A percentile compares a stretch with the other conserved stretches of the same genome.
Conservation (phyloP, 2,329 filamentous ascomycete species). For the Ceratocystiopsis brevicomis region DNA sequence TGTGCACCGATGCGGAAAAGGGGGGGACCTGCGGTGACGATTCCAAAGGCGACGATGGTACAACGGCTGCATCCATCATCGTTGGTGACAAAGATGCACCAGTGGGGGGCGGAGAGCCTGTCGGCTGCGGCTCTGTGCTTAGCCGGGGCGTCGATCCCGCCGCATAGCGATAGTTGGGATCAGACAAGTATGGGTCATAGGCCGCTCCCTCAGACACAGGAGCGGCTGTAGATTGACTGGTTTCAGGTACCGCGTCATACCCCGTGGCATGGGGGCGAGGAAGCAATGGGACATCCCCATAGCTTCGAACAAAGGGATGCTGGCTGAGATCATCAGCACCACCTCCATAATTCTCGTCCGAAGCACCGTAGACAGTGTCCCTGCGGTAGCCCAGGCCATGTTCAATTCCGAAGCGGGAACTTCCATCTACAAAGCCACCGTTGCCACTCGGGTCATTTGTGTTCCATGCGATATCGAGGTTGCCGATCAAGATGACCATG, state of each 20-base stretch:
- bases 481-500: conserved; percentile 14
- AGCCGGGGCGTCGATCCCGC: not conserved
- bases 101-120: not conserved
- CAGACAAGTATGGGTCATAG: not conserved
- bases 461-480: conserved; percentile 12
- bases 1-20: too few relatives aligned
- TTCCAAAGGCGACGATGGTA: too few relatives aligned
- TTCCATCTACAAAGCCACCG: conserved; percentile 1
- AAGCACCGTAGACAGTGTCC: not conserved
- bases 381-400: not conserved
- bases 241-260: too few relatives aligned
- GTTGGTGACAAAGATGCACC: not conserved
- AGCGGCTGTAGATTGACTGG: not conserved
- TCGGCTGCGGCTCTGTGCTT: not conserved
- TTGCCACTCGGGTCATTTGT: conserved; percentile 3
- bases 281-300: too few relatives aligned
- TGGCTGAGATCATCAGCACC: too few relatives aligned
- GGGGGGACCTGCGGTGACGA: too few relatives aligned
- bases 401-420: too few relatives aligned
- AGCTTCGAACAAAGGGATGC: too few relatives aligned
- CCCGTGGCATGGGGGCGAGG: too few relatives aligned
- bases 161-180: not conserved
- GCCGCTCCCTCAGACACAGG: not conserved
- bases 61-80: too few relatives aligned
- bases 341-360: not conserved